phyloP scores from a whole-genome alignment of 1,284 basidiomycete genomes.

The Cryptococcus neoformans region DNA sequence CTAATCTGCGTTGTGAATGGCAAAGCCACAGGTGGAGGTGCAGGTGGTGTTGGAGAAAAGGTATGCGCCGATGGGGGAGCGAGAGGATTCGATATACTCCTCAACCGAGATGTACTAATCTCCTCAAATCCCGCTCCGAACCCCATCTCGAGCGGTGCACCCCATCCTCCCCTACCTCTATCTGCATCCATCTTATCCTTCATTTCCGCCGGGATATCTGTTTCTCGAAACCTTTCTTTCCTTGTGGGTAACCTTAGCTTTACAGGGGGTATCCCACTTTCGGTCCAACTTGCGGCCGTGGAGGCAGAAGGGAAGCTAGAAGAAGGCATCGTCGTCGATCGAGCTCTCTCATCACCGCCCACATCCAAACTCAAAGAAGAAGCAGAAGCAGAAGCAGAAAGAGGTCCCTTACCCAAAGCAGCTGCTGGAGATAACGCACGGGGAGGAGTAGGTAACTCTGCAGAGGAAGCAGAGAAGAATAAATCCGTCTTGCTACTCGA shows the following conservation, averaged over 20 bases:
- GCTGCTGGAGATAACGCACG: slow-evolving; percentile 15
- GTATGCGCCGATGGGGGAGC: neutral
- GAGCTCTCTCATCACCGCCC: too few relatives aligned
- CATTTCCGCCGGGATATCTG: too few relatives aligned
- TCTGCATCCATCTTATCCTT: too few relatives aligned
- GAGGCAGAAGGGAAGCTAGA: too few relatives aligned
- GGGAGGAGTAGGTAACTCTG: slow-evolving; percentile 33
- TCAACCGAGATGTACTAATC: slow-evolving; percentile 8
- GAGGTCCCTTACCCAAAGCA: too few relatives aligned
- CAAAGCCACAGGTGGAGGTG: too few relatives aligned
- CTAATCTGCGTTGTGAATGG: too few relatives aligned
- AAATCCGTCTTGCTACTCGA: slow-evolving; percentile 38
- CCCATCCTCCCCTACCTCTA: neutral
- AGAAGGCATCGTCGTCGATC: neutral
- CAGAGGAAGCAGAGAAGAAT: slow-evolving; percentile 31
- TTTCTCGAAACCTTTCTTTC: neutral
- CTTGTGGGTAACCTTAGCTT: neutral
- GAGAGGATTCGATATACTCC: slow-evolving; percentile 12
- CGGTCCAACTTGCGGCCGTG: too few relatives aligned
- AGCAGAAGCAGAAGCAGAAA: neutral
- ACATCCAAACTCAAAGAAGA: too few relatives aligned
- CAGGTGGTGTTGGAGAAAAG: too few relatives aligned
- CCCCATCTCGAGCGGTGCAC: neutral
- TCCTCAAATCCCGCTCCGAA: slow-evolving; percentile 14
- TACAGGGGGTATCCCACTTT: neutral